Evolutionary conservation across 2,329 filamentous ascomycete genomes (phyloP), one percentile per base, ranked within the genome.

Genomic region (Cercospora sp.): DNA sequence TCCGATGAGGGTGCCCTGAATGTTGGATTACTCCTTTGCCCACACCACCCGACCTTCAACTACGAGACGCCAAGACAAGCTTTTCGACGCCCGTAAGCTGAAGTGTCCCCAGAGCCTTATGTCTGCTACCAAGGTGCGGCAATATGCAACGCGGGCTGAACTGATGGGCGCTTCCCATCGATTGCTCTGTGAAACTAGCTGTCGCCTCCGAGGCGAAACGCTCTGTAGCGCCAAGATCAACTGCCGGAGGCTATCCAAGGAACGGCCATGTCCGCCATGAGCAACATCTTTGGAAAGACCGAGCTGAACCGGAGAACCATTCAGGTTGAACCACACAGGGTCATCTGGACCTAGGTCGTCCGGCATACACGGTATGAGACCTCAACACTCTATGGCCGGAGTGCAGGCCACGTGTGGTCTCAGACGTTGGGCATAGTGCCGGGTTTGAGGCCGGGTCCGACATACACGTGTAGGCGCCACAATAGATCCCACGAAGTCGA

Each of bases 251-350:
- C 18, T 51, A 26, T 28, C 10, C 13, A 28, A 30, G 23, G 13
- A 55, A 13, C 12, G 63, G 45, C 7, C 23, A 8, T n/a, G 26
- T 23, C 23, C 33, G 48, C 12, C 23, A 28, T 23, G 23, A 16
- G 48, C 48, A 26, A 23, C 10, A 28, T 3, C 20, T 53, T 28
- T 23, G 20, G 23, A 53, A 28, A 53, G 20, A 26, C 48, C 48
- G 48, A 28, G 20, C 48, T 28, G 48, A 53, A 28, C 18, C 66
- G 60, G 36, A 39, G 57, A 20, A 58, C 5, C 13, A 33, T 31
- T 26, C 42, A 70, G 69, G 42, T 42, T 67, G 48, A 10, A 71
- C 69, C 10, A 59, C 71, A 2, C 67, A 69, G 48, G 66, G 70
- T 5, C 63, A 67, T 18, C 51, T 69, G 8, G 70, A 70, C 30